Base-by-base conservation (phyloP, 345 rosid species). In the Raphanus raphanistrum region DNA sequence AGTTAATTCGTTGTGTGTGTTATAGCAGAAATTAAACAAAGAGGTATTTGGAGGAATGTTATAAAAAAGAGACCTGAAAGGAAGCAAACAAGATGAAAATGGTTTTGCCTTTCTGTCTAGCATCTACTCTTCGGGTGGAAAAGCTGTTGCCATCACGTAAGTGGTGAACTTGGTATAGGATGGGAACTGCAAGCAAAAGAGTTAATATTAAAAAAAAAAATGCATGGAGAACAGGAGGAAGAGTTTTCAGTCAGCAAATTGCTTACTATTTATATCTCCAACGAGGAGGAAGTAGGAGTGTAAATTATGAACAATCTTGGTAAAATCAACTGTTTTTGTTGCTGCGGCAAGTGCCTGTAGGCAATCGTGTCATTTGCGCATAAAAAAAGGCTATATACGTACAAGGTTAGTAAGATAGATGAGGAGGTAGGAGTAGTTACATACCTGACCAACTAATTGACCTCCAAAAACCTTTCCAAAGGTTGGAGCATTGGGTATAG, bases 391-490 rank as follows among this genome's bases (percentile, higher is more conserved):
- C 63, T 59, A 72, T 3, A 28, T 36, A 35, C 11, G 6, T 6
- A 45, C 59, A 54, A 62, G 31, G 41, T 28, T n/a, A 52, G 17
- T 27, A 15, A 11, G 2, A 26, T 50, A 33, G 29, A 58, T 75
- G 9, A 67, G 29, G 57, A 3, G 0, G 3, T 28, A 28, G 2
- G 54, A 13, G 31, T 50, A 70, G 21, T 55, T 6, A 13, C 73
- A 70, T 83, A 79, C 98, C 98, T 94, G 99, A 69, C 96, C 99
- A 70, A 88, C 80, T 29, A 95, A 86, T 79, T 95, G 97, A 71
- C 99, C 98, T 57, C 99, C 99, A 76, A 84, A 95, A 62, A 92
- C 96, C 79, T 90, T 92, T 27, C 97, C 98, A 76, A 88, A 95
- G 61, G 79, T 85, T 55, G 97, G 97, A 75, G 98, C 98, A 73